phyloP scores from a whole-genome alignment of 2,329 filamentous ascomycete species.

The Dryadomyces quercus-mongolicae region DNA sequence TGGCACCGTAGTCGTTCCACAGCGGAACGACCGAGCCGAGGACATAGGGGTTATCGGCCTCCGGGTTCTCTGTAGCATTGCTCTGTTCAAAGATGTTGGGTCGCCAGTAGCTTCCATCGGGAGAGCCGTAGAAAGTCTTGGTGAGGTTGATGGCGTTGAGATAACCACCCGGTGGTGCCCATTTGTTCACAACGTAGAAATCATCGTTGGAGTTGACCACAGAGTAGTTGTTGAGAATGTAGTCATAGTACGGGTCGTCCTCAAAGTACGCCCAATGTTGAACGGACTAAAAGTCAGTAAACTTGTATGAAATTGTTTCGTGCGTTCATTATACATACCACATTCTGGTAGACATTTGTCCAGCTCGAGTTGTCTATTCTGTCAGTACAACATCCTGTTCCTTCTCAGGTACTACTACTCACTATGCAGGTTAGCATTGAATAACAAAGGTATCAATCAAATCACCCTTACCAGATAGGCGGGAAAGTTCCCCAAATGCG shows the following conservation, averaged over 20 bases:
- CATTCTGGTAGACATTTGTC: conserved; percentile 27
- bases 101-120: conserved; percentile 28
- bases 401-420: not conserved
- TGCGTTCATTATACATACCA: conserved; percentile 12
- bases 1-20: conserved; percentile 43
- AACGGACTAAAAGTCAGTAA: conserved; percentile 20
- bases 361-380: conserved; percentile 13
- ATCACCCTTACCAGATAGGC: conserved; percentile 16
- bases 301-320: not conserved
- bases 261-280: conserved; percentile 46
- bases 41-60: conserved; percentile 24
- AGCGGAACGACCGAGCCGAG: conserved; percentile 35
- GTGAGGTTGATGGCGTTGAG: conserved; percentile 28
- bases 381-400: not conserved
- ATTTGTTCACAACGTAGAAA: conserved; percentile 39
- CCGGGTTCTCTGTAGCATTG: conserved; percentile 34
- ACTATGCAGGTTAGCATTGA: not conserved
- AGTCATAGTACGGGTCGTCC: conserved; percentile 33
- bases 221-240: conserved; percentile 30
- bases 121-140: conserved; percentile 32
- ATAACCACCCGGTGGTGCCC: conserved; percentile 27
- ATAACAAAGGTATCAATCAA: not conserved
- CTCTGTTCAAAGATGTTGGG: conserved; percentile 37
- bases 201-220: conserved; percentile 42
- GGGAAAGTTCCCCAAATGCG: conserved; percentile 47